A percentile compares a stretch with the other conserved stretches of the same genome.
phyloP scores from a whole-genome alignment of 352 stramenopile species.

The Globisporangium polare region DNA sequence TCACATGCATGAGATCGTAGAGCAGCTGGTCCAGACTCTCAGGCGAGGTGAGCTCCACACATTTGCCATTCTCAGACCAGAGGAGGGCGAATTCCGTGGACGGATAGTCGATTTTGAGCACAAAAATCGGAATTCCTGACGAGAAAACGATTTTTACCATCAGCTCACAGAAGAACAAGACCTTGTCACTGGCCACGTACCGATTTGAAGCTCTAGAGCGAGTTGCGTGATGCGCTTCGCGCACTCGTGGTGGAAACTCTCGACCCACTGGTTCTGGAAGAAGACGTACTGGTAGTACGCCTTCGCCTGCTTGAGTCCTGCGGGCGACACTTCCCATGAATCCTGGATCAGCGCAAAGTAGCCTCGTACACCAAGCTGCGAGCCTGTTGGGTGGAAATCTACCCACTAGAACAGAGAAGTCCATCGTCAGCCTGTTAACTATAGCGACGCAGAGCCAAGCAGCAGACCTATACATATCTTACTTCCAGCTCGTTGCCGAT shows the following conservation, averaged over 20 bases:
- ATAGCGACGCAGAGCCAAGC: background rate
- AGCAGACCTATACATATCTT: background rate
- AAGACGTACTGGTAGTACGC: slow-evolving; percentile 74
- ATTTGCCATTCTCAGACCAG: slow-evolving; percentile 20
- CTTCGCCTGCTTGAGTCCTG: slow-evolving; percentile 53
- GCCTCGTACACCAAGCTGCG: slow-evolving; percentile 37
- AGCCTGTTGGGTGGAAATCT: slow-evolving; percentile 18
- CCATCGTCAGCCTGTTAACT: background rate
- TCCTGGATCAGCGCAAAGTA: slow-evolving; percentile 51
- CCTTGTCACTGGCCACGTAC: background rate
- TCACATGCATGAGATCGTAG: slow-evolving; percentile 43
- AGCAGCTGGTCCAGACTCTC: slow-evolving; percentile 36
- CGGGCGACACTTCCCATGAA: slow-evolving; percentile 22
- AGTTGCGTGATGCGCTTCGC: slow-evolving; percentile 38
- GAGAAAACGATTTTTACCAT: background rate
- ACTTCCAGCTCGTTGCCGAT: slow-evolving; percentile 44
- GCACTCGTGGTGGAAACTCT: slow-evolving; percentile 48
- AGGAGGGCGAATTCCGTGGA: slow-evolving; percentile 31
- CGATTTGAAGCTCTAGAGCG: slow-evolving; percentile 4
- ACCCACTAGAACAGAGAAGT: slow-evolving; percentile 26
- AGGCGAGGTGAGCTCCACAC: slow-evolving; percentile 33
- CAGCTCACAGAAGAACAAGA: background rate
- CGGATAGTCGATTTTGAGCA: slow-evolving; percentile 53
- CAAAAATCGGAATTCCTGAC: slow-evolving; percentile 68
- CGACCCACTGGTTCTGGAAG: slow-evolving; percentile 57